Percentiles rank a stretch among this genome's conserved stretches.
Conservation (phyloP, 2,329 filamentous ascomycete species). For the Penicillium sclerotiorum region DNA sequence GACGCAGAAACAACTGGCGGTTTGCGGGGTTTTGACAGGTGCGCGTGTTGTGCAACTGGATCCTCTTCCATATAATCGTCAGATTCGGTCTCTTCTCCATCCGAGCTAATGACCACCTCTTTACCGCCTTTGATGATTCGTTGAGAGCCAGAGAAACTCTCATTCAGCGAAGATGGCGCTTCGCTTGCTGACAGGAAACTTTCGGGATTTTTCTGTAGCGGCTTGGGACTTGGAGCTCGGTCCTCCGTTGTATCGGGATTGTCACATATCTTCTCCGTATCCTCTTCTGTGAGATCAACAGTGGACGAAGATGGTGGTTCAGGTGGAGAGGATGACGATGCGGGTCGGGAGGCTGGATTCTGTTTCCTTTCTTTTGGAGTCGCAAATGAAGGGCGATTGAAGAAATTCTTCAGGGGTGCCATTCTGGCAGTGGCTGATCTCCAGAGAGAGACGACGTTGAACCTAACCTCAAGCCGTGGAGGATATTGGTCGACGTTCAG, state of each 20-base stretch:
- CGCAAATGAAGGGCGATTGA: slow-evolving; percentile 42
- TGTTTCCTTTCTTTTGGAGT: slow-evolving; percentile 1
- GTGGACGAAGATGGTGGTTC: slow-evolving; percentile 32
- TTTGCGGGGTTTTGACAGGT: slow-evolving; percentile 31
- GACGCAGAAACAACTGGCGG: neutral
- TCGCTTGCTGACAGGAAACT: slow-evolving; percentile 24
- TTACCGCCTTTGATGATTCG: slow-evolving; percentile 60
- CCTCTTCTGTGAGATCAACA: slow-evolving; percentile 24
- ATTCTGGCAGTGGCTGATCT: neutral
- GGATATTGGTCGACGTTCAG: neutral
- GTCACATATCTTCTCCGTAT: no score
- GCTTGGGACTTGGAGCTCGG: neutral
- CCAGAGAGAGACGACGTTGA: neutral
- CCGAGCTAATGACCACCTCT: slow-evolving; percentile 65
- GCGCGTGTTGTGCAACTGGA: slow-evolving; percentile 40
- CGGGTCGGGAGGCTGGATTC: slow-evolving; percentile 1
- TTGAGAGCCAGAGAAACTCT: slow-evolving; percentile 43
- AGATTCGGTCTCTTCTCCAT: slow-evolving; percentile 69
- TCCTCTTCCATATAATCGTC: slow-evolving; percentile 55
- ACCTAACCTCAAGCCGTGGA: neutral
- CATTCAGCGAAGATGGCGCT: slow-evolving; percentile 20
- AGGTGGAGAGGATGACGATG: slow-evolving; percentile 17
- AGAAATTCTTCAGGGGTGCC: slow-evolving; percentile 41
- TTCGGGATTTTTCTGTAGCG: neutral
- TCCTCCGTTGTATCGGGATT: neutral